Base-by-base conservation (phyloP, 2,329 filamentous ascomycete genomes). In the Xylaria digitata region DNA sequence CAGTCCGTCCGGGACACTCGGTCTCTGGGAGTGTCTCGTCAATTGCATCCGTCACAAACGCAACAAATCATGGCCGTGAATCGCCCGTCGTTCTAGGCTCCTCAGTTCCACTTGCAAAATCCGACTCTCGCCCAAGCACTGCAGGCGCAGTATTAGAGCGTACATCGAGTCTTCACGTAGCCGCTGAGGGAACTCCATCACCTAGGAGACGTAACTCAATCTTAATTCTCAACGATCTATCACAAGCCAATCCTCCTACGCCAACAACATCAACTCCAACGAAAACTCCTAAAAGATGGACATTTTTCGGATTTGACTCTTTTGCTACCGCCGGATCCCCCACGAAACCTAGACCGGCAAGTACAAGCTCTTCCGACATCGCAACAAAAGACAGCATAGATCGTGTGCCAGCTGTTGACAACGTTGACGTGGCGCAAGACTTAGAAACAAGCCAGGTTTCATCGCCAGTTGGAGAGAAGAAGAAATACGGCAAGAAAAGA, bases 1-100 rank as follows among this genome's bases (percentile, higher is more conserved):
- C 91, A 2, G 85, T 90, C 19, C 86, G 89, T 30, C 86, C 86
- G 3, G 87, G 89, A 5, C 92, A 95, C 77, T 92, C 90, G 1
- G 85, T 92, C 40, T 91, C 91, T 30, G 91, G 90, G 64, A 96
- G 92, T 78, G 89, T 96, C 53, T 94, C 92, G 4, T 96, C 92
- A 0, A 83, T 95, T 48, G 83, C 92, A 4, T 92, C 91, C 57
- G 77, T 84, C 11, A 85, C 85, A 13, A 85, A 84, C 37, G 76
- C 78, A 11, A 80, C 79, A 6, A 78, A 80, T 46, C 71, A 64
- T 72, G 85, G 81, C 63, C 80, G 79, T 79, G 79, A 80, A 77
- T 68, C 78, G 70, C 77, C 68, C 67, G 75, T 68, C 61, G 77
- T 70, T 65, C 64, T 82, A 4, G 78, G 80, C 2, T 79, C 81